Evolutionary conservation across 2,329 filamentous ascomycete species (phyloP).

Genomic region (Aspergillus alliaceus): DNA sequence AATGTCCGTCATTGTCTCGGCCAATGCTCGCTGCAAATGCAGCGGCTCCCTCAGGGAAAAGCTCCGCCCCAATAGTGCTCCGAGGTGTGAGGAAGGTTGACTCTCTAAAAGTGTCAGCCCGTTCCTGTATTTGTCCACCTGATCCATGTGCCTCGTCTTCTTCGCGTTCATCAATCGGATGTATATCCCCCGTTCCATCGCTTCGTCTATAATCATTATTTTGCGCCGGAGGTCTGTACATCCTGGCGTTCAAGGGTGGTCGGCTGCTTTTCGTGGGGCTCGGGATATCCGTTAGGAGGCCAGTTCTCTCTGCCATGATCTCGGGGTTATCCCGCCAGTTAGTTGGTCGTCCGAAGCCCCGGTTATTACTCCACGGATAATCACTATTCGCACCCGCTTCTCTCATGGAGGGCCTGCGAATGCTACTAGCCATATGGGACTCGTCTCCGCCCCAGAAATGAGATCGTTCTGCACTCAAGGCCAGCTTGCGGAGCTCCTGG

Average conservation of each 20-base stretch:
- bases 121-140: slow-evolving; percentile 7
- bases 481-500: slow-evolving; percentile 55
- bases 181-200: slow-evolving; percentile 56
- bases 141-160: slow-evolving; percentile 52
- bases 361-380: slow-evolving; percentile 32
- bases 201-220: slow-evolving; percentile 52
- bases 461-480: slow-evolving; percentile 51
- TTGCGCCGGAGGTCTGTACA: slow-evolving; percentile 40
- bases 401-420: slow-evolving; percentile 30
- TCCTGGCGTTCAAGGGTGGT: slow-evolving; percentile 38
- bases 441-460: slow-evolving; percentile 41
- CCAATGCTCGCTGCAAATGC: slow-evolving; percentile 1
- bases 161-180: slow-evolving; percentile 63
- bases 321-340: slow-evolving; percentile 30
- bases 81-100: slow-evolving; percentile 26
- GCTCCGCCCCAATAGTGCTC: slow-evolving; percentile 25
- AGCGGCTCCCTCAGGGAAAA: slow-evolving; percentile 1
- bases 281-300: slow-evolving; percentile 41
- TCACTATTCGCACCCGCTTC: slow-evolving; percentile 19
- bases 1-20: slow-evolving; percentile 28
- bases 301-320: slow-evolving; percentile 41
- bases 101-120: slow-evolving; percentile 28
- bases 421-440: slow-evolving; percentile 40
- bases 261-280: slow-evolving; percentile 41
- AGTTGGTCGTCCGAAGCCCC: slow-evolving; percentile 17